A percentile compares a stretch with the other conserved stretches of the same genome.
phyloP scores from a whole-genome alignment of 306 rosid genomes.

The Inga leiocalycina region DNA sequence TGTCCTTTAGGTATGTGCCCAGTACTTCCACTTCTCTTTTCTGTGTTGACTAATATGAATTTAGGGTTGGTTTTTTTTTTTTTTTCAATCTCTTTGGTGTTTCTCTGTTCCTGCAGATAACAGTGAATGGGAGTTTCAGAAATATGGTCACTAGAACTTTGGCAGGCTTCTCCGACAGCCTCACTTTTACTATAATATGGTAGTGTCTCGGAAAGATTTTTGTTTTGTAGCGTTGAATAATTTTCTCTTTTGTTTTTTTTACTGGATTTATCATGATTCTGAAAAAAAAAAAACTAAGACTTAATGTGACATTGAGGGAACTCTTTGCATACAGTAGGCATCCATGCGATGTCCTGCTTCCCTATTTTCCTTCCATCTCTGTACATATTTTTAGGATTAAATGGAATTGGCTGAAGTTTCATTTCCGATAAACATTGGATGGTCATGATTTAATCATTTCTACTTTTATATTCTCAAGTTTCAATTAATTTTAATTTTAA shows the following conservation, averaged over 20 bases:
- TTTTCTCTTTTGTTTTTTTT: slow-evolving; percentile 9
- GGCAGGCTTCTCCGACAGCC: slow-evolving; percentile 7
- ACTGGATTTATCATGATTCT: neutral
- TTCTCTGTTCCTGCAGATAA: slow-evolving; percentile 56
- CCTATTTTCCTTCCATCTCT: neutral
- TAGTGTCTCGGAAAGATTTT: neutral
- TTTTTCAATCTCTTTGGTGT: slow-evolving; percentile 1
- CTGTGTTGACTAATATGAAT: slow-evolving; percentile 20
- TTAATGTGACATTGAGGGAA: neutral
- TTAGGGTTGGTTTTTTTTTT: neutral
- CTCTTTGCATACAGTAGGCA: slow-evolving; percentile 9
- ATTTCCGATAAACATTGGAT: too few relatives aligned
- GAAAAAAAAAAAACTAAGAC: neutral
- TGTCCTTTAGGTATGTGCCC: slow-evolving; percentile 72
- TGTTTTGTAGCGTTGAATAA: slow-evolving; percentile 1
- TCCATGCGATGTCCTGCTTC: neutral
- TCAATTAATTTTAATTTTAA: too few relatives aligned
- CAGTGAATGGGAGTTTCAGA: slow-evolving; percentile 97
- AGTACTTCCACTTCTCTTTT: slow-evolving; percentile 19
- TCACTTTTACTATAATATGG: neutral
- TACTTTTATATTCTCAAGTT: neutral
- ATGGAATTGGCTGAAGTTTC: neutral
- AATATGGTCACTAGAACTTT: slow-evolving; percentile 78
- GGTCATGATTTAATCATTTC: neutral
- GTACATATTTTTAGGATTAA: neutral